Evolutionary conservation across 2,329 filamentous ascomycete species (phyloP).

Genomic region (Fonsecaea nubica): DNA sequence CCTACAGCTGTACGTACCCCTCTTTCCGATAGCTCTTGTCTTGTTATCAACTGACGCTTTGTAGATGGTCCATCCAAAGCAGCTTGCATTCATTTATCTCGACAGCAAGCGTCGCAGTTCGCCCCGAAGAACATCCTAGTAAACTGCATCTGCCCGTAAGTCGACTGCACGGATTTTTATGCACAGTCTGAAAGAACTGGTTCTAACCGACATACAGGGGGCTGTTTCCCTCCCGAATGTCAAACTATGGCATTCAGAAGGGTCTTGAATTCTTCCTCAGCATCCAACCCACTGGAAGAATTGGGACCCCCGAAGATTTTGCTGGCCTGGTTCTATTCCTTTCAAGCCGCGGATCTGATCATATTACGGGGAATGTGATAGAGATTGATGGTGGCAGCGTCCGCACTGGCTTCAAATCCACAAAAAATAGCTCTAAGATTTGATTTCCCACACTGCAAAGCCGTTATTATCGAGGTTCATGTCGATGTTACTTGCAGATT

Average conservation of each 20-base stretch:
- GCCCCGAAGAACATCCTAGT: conserved; percentile 61
- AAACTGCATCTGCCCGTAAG: conserved; percentile 50
- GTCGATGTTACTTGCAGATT: no score
- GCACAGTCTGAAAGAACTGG: neutral
- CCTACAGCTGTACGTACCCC: conserved; percentile 52
- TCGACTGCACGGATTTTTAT: neutral
- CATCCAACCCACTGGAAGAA: conserved; percentile 55
- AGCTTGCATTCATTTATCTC: conserved; percentile 60
- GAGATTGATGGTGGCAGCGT: conserved; percentile 57
- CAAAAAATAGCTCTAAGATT: conserved; percentile 38
- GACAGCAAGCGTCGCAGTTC: conserved; percentile 58
- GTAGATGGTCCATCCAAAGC: conserved; percentile 59
- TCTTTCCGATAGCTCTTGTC: neutral
- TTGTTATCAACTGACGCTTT: conserved; percentile 19
- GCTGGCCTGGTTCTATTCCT: conserved; percentile 55
- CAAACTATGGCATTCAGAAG: conserved; percentile 58
- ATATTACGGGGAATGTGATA: conserved; percentile 54
- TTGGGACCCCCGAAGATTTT: conserved; percentile 58
- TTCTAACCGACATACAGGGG: conserved; percentile 47
- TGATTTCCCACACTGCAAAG: conserved; percentile 42
- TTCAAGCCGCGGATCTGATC: conserved; percentile 48
- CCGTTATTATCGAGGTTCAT: no score
- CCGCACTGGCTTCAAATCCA: conserved; percentile 51
- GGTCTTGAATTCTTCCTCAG: conserved; percentile 56
- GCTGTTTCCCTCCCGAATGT: conserved; percentile 61